Evolutionary conservation across 116 monocot genomes (phyloP).

Genomic region (Trichopus zeylanicus): DNA sequence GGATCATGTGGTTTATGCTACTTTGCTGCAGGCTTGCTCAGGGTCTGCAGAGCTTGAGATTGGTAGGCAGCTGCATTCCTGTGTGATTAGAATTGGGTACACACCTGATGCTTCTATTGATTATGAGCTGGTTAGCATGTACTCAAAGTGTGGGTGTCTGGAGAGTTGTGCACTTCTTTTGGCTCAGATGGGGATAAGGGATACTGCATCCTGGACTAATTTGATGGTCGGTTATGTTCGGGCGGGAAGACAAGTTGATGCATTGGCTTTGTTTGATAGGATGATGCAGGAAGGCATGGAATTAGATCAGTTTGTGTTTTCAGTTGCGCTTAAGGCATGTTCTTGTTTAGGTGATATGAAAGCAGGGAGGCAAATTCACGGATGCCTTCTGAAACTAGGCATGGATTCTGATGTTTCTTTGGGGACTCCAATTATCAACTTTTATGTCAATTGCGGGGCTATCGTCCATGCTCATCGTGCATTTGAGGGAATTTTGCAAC

Average conservation of each 20-base stretch:
- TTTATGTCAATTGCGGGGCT: slow-evolving; percentile 14
- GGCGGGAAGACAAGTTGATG: slow-evolving; percentile 9
- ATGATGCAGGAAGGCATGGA: slow-evolving; percentile 15
- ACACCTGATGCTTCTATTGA: slow-evolving; percentile 1
- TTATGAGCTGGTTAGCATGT: slow-evolving; percentile 11
- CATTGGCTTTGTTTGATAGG: slow-evolving; percentile 12
- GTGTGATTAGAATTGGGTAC: slow-evolving; percentile 4
- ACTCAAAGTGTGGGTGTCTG: slow-evolving; percentile 15
- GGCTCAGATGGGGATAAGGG: slow-evolving; percentile 12
- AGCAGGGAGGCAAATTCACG: slow-evolving; percentile 15
- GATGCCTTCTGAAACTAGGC: slow-evolving; percentile 9
- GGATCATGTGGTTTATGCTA: background rate
- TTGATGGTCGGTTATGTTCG: slow-evolving; percentile 20
- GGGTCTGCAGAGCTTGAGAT: slow-evolving; percentile 1
- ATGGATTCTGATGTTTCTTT: slow-evolving; percentile 21
- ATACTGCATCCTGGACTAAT: slow-evolving; percentile 14
- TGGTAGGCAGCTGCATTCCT: slow-evolving; percentile 14
- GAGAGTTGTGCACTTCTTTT: slow-evolving; percentile 9
- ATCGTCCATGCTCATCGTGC: slow-evolving; percentile 13
- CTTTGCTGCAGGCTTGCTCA: slow-evolving; percentile 5
- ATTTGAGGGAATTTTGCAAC: slow-evolving; percentile 11
- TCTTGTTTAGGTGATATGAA: slow-evolving; percentile 1
- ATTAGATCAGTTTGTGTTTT: slow-evolving; percentile 23
- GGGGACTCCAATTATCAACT: slow-evolving; percentile 20
- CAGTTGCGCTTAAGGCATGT: slow-evolving; percentile 19